These are phyloP conservation scores for Xylariaceae sp. DNA, from an alignment of 2,329 filamentous ascomycete genomes.

Conservation along the genomic window DNA sequence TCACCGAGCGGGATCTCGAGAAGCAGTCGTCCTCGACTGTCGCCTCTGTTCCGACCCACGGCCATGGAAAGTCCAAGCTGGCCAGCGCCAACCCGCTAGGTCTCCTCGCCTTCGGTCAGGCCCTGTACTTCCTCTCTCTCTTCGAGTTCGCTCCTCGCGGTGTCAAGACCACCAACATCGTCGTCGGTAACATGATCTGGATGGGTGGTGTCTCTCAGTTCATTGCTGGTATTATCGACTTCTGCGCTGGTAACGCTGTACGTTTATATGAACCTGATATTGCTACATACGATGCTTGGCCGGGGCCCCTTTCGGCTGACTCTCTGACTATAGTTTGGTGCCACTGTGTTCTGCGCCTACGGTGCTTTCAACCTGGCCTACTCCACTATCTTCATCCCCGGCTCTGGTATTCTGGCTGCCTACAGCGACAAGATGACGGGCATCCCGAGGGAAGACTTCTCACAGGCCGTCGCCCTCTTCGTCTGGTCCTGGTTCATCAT, in stretches of 20 bases:
- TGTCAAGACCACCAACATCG: constrained; percentile 22
- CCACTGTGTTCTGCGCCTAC: constrained; percentile 35
- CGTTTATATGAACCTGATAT: constrained; percentile 7
- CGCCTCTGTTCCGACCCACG: constrained; percentile 9
- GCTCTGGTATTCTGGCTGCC: constrained; percentile 32
- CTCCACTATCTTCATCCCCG: constrained; percentile 35
- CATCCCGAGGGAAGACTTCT: constrained; percentile 20
- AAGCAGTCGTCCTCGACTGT: constrained; percentile 18
- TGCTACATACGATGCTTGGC: background rate
- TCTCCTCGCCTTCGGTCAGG: constrained; percentile 34
- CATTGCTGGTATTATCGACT: constrained; percentile 23
- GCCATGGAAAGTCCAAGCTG: constrained; percentile 19
- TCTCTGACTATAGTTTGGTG: constrained; percentile 32
- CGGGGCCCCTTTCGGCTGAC: too few species aligned
- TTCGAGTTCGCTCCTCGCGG: constrained; percentile 21
- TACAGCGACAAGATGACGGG: constrained; percentile 31
- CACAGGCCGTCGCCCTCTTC: constrained; percentile 25
- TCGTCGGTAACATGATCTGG: constrained; percentile 34
- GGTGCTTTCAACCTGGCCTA: constrained; percentile 37
- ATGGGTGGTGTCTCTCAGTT: constrained; percentile 31
- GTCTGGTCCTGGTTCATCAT: constrained; percentile 27
- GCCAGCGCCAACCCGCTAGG: constrained; percentile 28
- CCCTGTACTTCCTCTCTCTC: constrained; percentile 24
- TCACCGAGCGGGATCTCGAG: constrained; percentile 21
- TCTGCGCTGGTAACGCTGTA: constrained; percentile 24